Evolutionary conservation across 768 basidiomycete genomes (phyloP).

Genomic region (Clitopilus passeckerianus): DNA sequence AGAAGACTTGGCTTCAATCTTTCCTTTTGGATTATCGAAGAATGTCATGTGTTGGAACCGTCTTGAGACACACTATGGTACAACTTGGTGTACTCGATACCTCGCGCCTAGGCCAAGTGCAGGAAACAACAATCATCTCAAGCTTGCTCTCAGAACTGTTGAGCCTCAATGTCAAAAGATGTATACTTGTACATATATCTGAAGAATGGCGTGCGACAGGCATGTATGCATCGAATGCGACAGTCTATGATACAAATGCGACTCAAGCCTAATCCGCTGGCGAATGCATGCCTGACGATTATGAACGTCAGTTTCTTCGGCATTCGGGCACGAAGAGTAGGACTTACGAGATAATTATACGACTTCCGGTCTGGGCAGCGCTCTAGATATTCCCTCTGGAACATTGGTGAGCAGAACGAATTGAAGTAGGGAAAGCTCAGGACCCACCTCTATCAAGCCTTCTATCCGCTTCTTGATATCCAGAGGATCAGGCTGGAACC

Average conservation of each 20-base stretch:
- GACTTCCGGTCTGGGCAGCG: constrained; percentile 84
- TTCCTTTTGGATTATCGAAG: neutral
- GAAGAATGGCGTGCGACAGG: neutral
- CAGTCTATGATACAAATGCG: no score
- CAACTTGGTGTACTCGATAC: no score
- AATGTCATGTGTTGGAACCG: no score
- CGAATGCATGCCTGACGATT: neutral
- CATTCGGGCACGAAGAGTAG: constrained; percentile 8
- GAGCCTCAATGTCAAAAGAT: neutral
- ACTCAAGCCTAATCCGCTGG: neutral
- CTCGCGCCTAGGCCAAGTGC: no score
- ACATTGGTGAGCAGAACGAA: neutral
- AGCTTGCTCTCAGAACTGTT: neutral
- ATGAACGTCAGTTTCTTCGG: constrained; percentile 11
- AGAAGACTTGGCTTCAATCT: neutral
- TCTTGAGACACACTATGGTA: no score
- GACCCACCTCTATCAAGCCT: constrained; percentile 81
- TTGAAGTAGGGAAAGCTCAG: neutral
- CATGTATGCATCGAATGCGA: neutral
- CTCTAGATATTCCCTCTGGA: constrained; percentile 90
- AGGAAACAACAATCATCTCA: no score
- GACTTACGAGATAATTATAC: constrained; percentile 69
- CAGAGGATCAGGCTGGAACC: constrained; percentile 84
- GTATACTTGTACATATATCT: neutral
- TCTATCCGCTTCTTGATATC: constrained; percentile 94